These are phyloP conservation scores for Acacia pycnantha DNA, from an alignment of 331 rosid species.

Conservation along the genomic window DNA sequence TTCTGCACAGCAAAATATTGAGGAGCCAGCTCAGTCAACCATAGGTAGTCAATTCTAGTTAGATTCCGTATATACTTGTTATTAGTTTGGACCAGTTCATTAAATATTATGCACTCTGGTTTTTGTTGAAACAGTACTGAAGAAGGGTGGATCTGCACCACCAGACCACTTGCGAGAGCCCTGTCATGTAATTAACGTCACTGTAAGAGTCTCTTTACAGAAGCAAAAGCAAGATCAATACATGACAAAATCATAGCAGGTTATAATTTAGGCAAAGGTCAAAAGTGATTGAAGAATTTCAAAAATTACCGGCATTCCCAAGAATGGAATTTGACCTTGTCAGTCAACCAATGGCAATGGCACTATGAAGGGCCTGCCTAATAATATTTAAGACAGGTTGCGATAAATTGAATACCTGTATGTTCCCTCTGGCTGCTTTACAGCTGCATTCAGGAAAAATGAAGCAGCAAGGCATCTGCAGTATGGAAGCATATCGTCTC, in stretches of 20 bases:
- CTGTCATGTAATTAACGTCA: constrained; percentile 43
- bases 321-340: background rate
- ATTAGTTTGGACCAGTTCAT: constrained; percentile 77
- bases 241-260: background rate
- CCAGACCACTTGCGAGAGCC: constrained; percentile 83
- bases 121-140: constrained; percentile 63
- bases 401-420: constrained; percentile 56
- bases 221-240: constrained; percentile 8
- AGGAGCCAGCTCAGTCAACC: constrained; percentile 94
- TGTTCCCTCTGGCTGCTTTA: constrained; percentile 88
- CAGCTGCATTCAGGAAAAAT: constrained; percentile 84
- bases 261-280: constrained; percentile 6
- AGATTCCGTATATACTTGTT: constrained; percentile 71
- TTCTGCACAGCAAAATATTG: constrained; percentile 62
- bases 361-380: background rate
- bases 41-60: constrained; percentile 67
- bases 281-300: background rate
- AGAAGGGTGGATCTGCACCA: constrained; percentile 92
- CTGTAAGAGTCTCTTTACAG: background rate
- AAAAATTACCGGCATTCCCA: background rate
- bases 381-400: constrained; percentile 21
- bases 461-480: constrained; percentile 95
- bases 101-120: constrained; percentile 80
- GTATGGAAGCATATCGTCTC: constrained; percentile 77
- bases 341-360: constrained; percentile 8